Evolutionary conservation across 805 yeast species (phyloP), one percentile per base, ranked within the genome.

Genomic region (Kuraishia capsulata): DNA sequence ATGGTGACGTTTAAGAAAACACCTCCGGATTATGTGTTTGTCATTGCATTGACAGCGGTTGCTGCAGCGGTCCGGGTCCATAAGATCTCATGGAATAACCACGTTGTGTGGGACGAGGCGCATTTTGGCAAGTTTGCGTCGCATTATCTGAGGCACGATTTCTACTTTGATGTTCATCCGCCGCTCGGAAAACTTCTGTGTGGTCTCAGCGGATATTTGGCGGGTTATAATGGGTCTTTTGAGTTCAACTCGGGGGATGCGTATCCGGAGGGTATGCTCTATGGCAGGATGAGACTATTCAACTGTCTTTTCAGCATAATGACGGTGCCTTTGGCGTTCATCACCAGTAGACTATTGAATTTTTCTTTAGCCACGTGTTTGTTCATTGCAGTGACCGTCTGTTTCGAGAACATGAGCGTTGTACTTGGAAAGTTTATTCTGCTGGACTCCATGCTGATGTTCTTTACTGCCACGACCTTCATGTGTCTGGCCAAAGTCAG

Each of bases 111-210:
- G 95, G 95, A 84, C 62, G 95, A 84, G 57, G 92, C 94, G 4
- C 95, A 84, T 65, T 84, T 84, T 56, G 98, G 97, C 37, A 92
- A 90, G 58, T 90, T 90, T 57, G 97, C 97, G 24, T 81, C 96
- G 10, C 81, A 86, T 57, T 90, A 90, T 60, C 67, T 90, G 44
- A 79, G 66, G 47, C 92, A 86, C 49, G 95, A 86, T 52, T 87
- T 84, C 56, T 90, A 89, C 59, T 94, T 86, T 56, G 98, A 90
- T 61, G 96, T 90, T 25, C 98, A 90, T 61, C 98, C 98, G 36
- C 98, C 98, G 2, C 66, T 90, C 50, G 97, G 97, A 18, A 90
- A 90, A 61, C 81, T 90, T 82, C 69, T 92, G 43, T 85, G 87
- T 42, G 97, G 95, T 0, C 67, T 86, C 30, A 79, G 89, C 32